phyloP scores from a whole-genome alignment of 768 basidiomycete species.

The Russula sp. region DNA sequence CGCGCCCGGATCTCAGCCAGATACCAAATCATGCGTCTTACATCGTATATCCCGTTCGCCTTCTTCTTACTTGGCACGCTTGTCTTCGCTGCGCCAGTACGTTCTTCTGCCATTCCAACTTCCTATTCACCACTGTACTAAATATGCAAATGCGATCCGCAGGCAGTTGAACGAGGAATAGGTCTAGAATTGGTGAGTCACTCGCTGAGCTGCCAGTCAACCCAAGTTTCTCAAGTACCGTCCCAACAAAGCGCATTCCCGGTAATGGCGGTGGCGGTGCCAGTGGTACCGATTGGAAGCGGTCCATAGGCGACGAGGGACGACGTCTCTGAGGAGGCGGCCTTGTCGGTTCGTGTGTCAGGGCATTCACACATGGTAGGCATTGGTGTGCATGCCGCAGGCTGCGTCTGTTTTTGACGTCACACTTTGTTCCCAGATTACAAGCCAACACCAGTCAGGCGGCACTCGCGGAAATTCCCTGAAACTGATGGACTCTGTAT shows the following conservation, averaged over 20 bases:
- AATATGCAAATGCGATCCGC: neutral
- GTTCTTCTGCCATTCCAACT: neutral
- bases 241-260: neutral
- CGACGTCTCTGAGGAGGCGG: neutral
- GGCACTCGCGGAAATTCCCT: neutral
- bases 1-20: too few relatives aligned
- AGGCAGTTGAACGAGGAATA: neutral
- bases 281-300: constrained; percentile 4
- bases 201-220: neutral
- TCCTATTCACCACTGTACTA: neutral
- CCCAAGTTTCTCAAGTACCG: neutral
- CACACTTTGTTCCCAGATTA: neutral
- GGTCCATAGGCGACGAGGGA: neutral
- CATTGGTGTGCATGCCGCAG: neutral
- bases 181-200: neutral
- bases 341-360: neutral
- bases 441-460: neutral
- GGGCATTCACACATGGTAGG: neutral
- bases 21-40: constrained; percentile 1
- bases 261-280: neutral
- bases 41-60: neutral
- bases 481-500: neutral
- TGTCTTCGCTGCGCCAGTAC: constrained; percentile 7
- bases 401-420: neutral
- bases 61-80: constrained; percentile 1